Base-by-base conservation (phyloP, 805 yeast species). In the Kodamaea kakaduensis region DNA sequence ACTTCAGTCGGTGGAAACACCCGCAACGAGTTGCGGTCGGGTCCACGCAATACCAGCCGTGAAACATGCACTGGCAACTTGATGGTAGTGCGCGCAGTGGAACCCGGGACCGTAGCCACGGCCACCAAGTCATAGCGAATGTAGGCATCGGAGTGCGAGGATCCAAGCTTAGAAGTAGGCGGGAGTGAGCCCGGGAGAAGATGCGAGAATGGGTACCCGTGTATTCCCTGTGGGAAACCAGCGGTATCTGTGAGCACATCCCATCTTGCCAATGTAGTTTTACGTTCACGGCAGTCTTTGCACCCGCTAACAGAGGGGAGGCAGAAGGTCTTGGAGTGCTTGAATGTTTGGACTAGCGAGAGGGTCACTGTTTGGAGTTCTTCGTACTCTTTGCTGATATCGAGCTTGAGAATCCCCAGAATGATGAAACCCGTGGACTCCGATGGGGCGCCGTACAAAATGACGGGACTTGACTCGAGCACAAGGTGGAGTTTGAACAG, bases 1-100 rank as follows among this genome's bases (percentile, higher is more conserved):
- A 93, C 81, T 27, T 83, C 84, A 0, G 97, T 90, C 6, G 99
- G 97, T 1, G 98, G 98, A 59, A 93, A 93, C 1, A 93, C 85
- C 42, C 99, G 73, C 24, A 87, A 62, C 1, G 96, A 85, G 51
- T 84, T 86, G 47, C 88, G 71, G 54, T 89, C 96, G 2, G 85
- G 84, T 5, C 93, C 90, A 30, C 86, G 67, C 16, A 85, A 56
- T 19, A 90, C 76, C 38, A 94, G 82, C 48, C 98, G 72, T 29
- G 83, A 71, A 2, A 93, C 69, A 45, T 81, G 72, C 6, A 93
- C 56, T 0, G 96, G 94, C 40, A 84, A 61, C 16, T 74, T 59
- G n/a, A 58, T 56, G 10, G 51, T 57, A 2, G 47, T 46, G n/a
- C 52, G 64, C 25, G 47, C 63, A 6, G 41, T 32, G 0, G 42